Evolutionary conservation across 495 filamentous ascomycete species (phyloP), one percentile per base, ranked within the genome.

Genomic region (Hypoxylon intermedium): DNA sequence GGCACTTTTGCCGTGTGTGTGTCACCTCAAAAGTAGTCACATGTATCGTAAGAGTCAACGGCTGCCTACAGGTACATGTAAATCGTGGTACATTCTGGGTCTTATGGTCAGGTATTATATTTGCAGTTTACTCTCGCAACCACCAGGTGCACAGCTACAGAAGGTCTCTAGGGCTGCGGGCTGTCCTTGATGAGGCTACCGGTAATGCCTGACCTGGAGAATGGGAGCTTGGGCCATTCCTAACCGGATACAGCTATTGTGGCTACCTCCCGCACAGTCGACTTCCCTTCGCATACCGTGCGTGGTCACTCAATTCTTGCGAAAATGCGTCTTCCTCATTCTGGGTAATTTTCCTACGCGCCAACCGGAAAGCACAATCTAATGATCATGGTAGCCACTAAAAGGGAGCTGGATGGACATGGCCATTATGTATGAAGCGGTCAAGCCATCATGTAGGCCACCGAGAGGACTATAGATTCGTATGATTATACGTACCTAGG

Each of bases 361-460:
- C 46, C 52, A 62, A 62, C 46, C 28, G 56, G 19, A n/a, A 47
- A 50, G 9, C 44, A 46, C 58, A 62, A 51, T 62, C 56, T 31
- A 16, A 31, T 15, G 50, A 21, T 45, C 37, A 45, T 23, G 13
- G 31, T 34, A 34, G 31, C 31, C 31, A 34, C 31, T 34, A 4
- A 12, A 34, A 26, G 3, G 24, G 24, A n/a, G n/a, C n/a, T n/a
- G n/a, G n/a, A n/a, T n/a, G n/a, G n/a, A n/a, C n/a, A n/a, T n/a
- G n/a, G n/a, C n/a, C n/a, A n/a, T n/a, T n/a, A n/a, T n/a, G n/a
- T n/a, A n/a, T 11, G 31, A 34, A 12, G 31, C 31, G 31, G 31
- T n/a, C 31, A 34, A 34, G 31, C 31, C 12, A 9, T 2, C 5
- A 34, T n/a, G 31, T 11, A n/a, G 12, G 6, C 3, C 31, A 34